Conservation (phyloP, 179 eudicot species). For the Sideroxylon spinosum region DNA sequence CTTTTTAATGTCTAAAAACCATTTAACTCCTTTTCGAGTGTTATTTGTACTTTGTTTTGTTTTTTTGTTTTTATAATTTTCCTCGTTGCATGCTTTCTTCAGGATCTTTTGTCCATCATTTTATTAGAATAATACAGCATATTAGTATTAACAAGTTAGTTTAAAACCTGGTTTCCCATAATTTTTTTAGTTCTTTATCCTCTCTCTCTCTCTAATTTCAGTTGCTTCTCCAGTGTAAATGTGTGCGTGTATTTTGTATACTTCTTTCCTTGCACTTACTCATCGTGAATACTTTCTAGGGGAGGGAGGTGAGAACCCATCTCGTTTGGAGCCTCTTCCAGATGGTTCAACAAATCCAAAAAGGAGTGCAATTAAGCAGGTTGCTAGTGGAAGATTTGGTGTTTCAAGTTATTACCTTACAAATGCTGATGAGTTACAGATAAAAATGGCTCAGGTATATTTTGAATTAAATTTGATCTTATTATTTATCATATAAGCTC, state of each 20-base stretch:
- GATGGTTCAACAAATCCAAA: conserved; percentile 88
- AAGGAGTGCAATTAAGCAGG: conserved; percentile 97
- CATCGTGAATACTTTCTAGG: conserved; percentile 38
- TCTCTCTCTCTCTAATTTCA: not conserved
- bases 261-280: not conserved
- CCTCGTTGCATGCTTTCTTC: no score
- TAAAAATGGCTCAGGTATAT: conserved; percentile 98
- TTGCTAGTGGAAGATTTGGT: conserved; percentile 99
- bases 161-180: no score
- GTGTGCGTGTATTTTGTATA: no score
- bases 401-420: conserved; percentile 95
- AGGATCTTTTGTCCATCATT: no score
- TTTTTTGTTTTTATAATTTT: no score
- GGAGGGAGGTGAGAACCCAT: conserved; percentile 99
- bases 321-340: conserved; percentile 85
- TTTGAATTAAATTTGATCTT: not conserved
- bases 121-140: no score
- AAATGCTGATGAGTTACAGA: conserved; percentile 98
- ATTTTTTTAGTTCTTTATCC: no score
- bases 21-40: no score
- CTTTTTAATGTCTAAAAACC: no score
- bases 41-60: no score
- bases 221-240: not conserved
- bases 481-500: not conserved
- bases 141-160: no score